A percentile compares a stretch with the other conserved stretches of the same genome.
These are phyloP conservation scores for Annona cherimola DNA, from an alignment of 164 flowering plant genomes.

Conservation along the genomic window DNA sequence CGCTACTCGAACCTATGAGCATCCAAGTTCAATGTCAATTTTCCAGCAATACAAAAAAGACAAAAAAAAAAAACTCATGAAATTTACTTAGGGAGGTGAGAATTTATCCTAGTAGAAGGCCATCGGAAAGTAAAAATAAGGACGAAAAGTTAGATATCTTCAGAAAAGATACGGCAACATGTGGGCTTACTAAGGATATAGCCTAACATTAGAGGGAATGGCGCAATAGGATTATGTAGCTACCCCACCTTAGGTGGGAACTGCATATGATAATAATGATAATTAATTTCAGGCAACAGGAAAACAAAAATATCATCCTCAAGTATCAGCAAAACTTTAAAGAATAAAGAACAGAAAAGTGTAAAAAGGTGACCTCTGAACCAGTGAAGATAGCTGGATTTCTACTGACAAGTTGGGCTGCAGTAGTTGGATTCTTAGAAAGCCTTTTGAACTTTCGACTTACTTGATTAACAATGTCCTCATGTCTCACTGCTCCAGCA, in stretches of 20 bases:
- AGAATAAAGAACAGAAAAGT: not conserved
- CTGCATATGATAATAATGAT: too few relatives aligned
- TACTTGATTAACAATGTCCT: slow-evolving; percentile 13
- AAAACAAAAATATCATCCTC: not conserved
- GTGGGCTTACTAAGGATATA: too few relatives aligned
- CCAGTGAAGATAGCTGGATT: slow-evolving; percentile 73
- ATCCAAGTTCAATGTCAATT: not conserved
- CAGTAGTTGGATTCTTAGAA: slow-evolving; percentile 47
- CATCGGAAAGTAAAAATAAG: too few relatives aligned
- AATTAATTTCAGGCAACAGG: too few relatives aligned
- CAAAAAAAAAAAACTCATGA: not conserved
- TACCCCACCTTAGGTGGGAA: too few relatives aligned
- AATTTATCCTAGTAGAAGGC: not conserved
- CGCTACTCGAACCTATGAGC: slow-evolving; percentile 61
- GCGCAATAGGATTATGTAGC: too few relatives aligned
- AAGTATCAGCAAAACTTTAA: not conserved
- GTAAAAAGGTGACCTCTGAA: slow-evolving; percentile 52
- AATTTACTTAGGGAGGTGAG: not conserved
- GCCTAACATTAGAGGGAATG: too few relatives aligned
- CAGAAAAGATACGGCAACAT: too few relatives aligned
- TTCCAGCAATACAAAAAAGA: not conserved
- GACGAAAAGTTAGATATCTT: too few relatives aligned
- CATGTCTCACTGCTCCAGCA: slow-evolving; percentile 17
- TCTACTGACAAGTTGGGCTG: slow-evolving; percentile 54
- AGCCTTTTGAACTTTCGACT: slow-evolving; percentile 6